These are phyloP conservation scores for Cylindrotheca fusiformis DNA, from an alignment of 108 stramenopile species.

Conservation along the genomic window DNA sequence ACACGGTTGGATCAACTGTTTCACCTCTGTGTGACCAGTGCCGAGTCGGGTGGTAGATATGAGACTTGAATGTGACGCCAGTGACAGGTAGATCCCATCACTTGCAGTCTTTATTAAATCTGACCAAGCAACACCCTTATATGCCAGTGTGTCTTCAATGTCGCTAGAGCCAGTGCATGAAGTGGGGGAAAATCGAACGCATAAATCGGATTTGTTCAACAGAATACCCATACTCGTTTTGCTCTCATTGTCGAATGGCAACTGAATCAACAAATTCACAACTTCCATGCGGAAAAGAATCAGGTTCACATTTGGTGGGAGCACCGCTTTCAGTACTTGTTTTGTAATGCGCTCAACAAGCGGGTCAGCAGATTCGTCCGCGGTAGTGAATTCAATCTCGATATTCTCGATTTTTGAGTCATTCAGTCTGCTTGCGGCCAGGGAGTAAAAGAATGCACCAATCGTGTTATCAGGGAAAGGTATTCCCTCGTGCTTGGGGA, in stretches of 20 bases:
- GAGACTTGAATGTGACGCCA: conserved; percentile 32
- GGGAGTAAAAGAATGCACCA: conserved; percentile 21
- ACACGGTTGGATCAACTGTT: conserved; percentile 27
- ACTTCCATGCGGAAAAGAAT: conserved; percentile 27
- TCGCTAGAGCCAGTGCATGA: conserved; percentile 3
- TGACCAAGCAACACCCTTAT: conserved; percentile 43
- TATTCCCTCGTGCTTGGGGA: conserved; percentile 4
- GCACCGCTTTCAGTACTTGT: conserved; percentile 10
- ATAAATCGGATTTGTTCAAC: conserved; percentile 18
- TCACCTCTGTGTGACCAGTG: neutral
- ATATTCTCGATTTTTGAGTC: neutral
- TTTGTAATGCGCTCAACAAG: conserved; percentile 19
- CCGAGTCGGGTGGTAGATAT: conserved; percentile 16
- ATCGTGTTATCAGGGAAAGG: conserved; percentile 21
- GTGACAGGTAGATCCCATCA: conserved; percentile 28
- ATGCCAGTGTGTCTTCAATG: conserved; percentile 28
- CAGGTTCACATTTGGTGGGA: conserved; percentile 29
- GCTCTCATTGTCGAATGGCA: conserved; percentile 11
- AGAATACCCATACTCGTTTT: conserved; percentile 13
- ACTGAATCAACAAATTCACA: conserved; percentile 24
- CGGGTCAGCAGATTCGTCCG: conserved; percentile 10
- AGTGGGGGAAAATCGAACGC: conserved; percentile 22
- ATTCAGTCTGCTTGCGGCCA: neutral
- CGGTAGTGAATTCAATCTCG: neutral
- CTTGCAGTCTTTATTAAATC: conserved; percentile 31